phyloP scores from a whole-genome alignment of 768 basidiomycete genomes.

The Termitomyces sp. region DNA sequence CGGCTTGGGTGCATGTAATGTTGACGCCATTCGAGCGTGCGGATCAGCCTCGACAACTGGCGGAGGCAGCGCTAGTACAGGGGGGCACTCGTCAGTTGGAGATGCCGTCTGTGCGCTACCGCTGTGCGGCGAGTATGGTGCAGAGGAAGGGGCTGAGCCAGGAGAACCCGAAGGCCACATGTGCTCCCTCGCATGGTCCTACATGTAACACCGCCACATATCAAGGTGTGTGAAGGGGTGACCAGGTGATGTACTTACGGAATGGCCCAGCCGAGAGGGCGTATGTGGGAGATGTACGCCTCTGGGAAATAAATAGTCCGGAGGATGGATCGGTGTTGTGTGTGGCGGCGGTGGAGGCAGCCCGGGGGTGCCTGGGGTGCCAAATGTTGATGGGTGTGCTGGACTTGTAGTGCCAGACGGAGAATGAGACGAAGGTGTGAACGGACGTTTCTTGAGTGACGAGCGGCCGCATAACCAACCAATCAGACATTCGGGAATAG shows the following conservation, averaged over 20 bases:
- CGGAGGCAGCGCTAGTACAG: conserved; percentile 11
- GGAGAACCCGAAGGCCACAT: conserved; percentile 8
- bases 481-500: conserved; percentile 8
- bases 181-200: conserved; percentile 12
- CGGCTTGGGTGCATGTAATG: conserved; percentile 15
- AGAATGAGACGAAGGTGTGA: conserved; percentile 35
- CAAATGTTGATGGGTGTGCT: conserved; percentile 29
- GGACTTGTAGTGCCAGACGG: conserved; percentile 50
- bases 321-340: conserved; percentile 18
- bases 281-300: conserved; percentile 17
- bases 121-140: conserved; percentile 8
- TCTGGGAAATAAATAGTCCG: conserved; percentile 23
- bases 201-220: neutral
- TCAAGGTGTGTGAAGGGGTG: neutral
- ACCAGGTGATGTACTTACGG: conserved; percentile 11
- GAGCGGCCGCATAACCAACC: conserved; percentile 6
- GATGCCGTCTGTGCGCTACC: conserved; percentile 6
- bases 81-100: conserved; percentile 10
- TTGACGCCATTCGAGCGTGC: neutral
- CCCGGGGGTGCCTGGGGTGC: conserved; percentile 18
- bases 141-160: conserved; percentile 9
- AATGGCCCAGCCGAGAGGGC: conserved; percentile 16
- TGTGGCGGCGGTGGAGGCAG: conserved; percentile 21
- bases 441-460: conserved; percentile 45
- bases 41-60: conserved; percentile 7